Conservation (phyloP, 441 rosid species). For the Isatis lusitanica region DNA sequence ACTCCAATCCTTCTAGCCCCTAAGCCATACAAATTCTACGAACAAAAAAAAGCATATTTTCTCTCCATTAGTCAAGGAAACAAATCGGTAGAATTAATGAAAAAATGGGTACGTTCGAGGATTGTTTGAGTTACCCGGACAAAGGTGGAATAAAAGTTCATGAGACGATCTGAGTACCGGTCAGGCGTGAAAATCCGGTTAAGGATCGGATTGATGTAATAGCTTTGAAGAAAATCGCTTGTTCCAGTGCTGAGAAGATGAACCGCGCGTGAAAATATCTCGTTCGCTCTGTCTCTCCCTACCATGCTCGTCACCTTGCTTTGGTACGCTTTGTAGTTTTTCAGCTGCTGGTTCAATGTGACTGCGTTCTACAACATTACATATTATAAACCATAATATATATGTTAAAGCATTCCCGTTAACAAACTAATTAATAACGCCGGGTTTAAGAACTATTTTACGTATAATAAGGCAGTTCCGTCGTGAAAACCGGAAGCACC, state of each 20-base stretch:
- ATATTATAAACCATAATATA: not conserved
- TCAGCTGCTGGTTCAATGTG: constrained; percentile 71
- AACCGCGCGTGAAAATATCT: constrained; percentile 58
- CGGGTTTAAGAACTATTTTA: constrained; percentile 25
- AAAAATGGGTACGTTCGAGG: not conserved
- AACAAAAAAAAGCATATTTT: not conserved
- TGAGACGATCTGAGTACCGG: constrained; percentile 63
- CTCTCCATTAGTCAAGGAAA: not conserved
- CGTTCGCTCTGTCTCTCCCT: constrained; percentile 50
- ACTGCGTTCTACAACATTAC: constrained; percentile 53
- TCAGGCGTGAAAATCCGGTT: constrained; percentile 52
- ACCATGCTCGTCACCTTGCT: constrained; percentile 47
- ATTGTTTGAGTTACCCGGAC: constrained; percentile 52
- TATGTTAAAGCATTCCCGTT: not conserved
- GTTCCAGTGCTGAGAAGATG: constrained; percentile 84
- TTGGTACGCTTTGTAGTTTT: constrained; percentile 79
- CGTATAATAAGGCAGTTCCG: constrained; percentile 63
- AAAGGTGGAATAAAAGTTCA: constrained; percentile 63
- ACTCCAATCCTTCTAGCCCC: constrained; percentile 85
- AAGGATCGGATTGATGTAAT: constrained; percentile 69
- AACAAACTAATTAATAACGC: not conserved
- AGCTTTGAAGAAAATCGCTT: constrained; percentile 88
- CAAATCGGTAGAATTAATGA: not conserved
- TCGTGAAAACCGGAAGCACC: constrained; percentile 81
- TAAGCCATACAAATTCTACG: constrained; percentile 59